phyloP scores from a whole-genome alignment of 805 yeast genomes.

The Metschnikowia dekortorum region DNA sequence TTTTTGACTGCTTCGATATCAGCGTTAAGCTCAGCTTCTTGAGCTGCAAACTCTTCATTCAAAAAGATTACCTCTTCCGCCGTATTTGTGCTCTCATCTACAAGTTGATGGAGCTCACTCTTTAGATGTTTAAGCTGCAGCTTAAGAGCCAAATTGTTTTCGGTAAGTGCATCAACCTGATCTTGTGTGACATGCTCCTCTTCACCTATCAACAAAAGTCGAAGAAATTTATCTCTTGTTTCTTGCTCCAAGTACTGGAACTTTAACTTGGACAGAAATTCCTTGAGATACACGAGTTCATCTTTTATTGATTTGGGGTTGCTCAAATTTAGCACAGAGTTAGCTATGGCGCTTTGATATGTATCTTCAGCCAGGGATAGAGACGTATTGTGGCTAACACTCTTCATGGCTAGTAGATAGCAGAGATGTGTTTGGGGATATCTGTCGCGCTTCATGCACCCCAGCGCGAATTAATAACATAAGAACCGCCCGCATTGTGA shows the following conservation, averaged over 20 bases:
- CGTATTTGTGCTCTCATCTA: slow-evolving; percentile 26
- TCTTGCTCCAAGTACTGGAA: slow-evolving; percentile 69
- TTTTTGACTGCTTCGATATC: slow-evolving; percentile 21
- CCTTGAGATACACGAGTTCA: slow-evolving; percentile 32
- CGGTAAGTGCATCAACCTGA: slow-evolving; percentile 29
- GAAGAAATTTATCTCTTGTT: slow-evolving; percentile 61
- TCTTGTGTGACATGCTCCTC: slow-evolving; percentile 26
- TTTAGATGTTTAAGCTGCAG: slow-evolving; percentile 23
- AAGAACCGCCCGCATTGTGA: background rate
- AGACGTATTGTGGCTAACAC: slow-evolving; percentile 3
- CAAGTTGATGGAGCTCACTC: slow-evolving; percentile 22
- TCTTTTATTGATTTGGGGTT: slow-evolving; percentile 20
- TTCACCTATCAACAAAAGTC: slow-evolving; percentile 40
- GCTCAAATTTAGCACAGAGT: slow-evolving; percentile 5
- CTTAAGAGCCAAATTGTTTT: slow-evolving; percentile 21
- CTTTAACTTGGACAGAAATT: slow-evolving; percentile 50
- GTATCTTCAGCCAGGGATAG: slow-evolving; percentile 9
- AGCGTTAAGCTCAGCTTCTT: slow-evolving; percentile 23
- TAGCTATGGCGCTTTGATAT: slow-evolving; percentile 6
- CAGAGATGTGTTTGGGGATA: background rate
- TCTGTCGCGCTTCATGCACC: background rate
- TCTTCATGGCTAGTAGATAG: background rate
- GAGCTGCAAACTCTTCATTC: slow-evolving; percentile 21
- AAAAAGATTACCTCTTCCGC: slow-evolving; percentile 24
- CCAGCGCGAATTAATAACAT: background rate